Conservation (phyloP, 192 early-diverging fungal genomes). For the Coemansia sp. region DNA sequence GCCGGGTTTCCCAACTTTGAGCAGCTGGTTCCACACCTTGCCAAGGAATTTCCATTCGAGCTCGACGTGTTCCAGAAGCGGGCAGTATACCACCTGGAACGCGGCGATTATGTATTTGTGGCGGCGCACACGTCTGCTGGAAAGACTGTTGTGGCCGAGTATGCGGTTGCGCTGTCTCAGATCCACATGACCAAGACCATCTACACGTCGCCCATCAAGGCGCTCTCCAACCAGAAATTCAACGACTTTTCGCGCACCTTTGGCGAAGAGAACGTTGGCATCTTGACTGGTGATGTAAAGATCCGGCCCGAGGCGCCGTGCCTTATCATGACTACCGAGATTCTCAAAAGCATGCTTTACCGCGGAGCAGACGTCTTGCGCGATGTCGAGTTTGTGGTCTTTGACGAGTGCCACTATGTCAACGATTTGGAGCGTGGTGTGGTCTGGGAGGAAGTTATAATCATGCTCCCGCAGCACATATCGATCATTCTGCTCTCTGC, state of each 20-base stretch:
- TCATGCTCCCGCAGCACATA: slow-evolving; percentile 95
- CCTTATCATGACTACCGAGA: slow-evolving; percentile 98
- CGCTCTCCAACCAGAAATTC: slow-evolving; percentile 98
- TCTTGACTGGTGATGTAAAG: slow-evolving; percentile 96
- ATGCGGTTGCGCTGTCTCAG: slow-evolving; percentile 89
- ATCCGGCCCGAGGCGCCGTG: slow-evolving; percentile 95
- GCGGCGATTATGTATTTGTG: slow-evolving; percentile 93
- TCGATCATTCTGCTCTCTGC: slow-evolving; percentile 94
- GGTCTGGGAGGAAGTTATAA: slow-evolving; percentile 99
- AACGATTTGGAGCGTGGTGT: slow-evolving; percentile 95
- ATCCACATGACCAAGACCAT: slow-evolving; percentile 95
- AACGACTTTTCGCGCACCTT: slow-evolving; percentile 87
- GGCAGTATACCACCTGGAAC: slow-evolving; percentile 94
- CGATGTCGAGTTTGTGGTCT: slow-evolving; percentile 99
- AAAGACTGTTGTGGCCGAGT: slow-evolving; percentile 98
- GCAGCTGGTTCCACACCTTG: slow-evolving; percentile 86
- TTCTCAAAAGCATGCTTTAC: slow-evolving; percentile 96
- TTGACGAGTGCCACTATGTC: slow-evolving; percentile 99
- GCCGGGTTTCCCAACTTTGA: slow-evolving; percentile 86
- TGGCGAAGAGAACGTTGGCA: slow-evolving; percentile 88
- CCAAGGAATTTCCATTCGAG: slow-evolving; percentile 87
- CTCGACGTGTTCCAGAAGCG: slow-evolving; percentile 96
- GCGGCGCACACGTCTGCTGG: slow-evolving; percentile 98
- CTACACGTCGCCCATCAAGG: slow-evolving; percentile 99
- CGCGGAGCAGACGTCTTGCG: slow-evolving; percentile 93